Percentiles rank a stretch among this genome's conserved stretches.
Conservation (phyloP, 2,329 filamentous ascomycete genomes). For the Botrytis aclada region DNA sequence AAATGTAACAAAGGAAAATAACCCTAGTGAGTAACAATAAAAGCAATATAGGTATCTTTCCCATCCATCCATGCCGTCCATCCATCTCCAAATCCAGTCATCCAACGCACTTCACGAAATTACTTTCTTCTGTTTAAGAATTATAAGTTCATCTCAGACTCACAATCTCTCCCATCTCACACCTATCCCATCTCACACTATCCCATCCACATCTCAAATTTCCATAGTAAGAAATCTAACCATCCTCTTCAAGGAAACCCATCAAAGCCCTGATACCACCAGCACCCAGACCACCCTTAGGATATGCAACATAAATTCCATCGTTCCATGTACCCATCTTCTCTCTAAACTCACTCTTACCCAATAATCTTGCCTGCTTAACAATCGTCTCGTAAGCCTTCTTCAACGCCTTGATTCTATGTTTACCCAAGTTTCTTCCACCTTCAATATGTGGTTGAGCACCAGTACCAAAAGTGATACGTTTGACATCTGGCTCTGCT, state of each 20-base stretch:
- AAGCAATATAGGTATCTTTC: constrained; percentile 12
- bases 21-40: not conserved
- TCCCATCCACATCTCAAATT: not conserved
- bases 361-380: constrained; percentile 75
- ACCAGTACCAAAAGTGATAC: constrained; percentile 84
- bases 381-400: constrained; percentile 80
- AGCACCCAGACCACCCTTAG: constrained; percentile 77
- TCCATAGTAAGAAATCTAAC: not conserved
- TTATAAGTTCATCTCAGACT: not conserved
- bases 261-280: constrained; percentile 81
- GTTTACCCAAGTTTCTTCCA: constrained; percentile 76
- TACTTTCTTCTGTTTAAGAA: not conserved
- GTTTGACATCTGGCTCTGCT: constrained; percentile 55
- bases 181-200: too few relatives aligned
- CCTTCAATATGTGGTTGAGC: constrained; percentile 71
- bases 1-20: not conserved
- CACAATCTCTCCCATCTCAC: too few relatives aligned
- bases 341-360: constrained; percentile 85
- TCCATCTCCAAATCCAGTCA: not conserved
- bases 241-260: constrained; percentile 79
- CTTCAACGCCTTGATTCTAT: constrained; percentile 76
- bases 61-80: constrained; percentile 1
- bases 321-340: constrained; percentile 87
- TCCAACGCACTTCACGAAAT: not conserved
- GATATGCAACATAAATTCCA: constrained; percentile 86